Conservation (phyloP, 2,329 filamentous ascomycete genomes). For the Fusarium odoratissimum region DNA sequence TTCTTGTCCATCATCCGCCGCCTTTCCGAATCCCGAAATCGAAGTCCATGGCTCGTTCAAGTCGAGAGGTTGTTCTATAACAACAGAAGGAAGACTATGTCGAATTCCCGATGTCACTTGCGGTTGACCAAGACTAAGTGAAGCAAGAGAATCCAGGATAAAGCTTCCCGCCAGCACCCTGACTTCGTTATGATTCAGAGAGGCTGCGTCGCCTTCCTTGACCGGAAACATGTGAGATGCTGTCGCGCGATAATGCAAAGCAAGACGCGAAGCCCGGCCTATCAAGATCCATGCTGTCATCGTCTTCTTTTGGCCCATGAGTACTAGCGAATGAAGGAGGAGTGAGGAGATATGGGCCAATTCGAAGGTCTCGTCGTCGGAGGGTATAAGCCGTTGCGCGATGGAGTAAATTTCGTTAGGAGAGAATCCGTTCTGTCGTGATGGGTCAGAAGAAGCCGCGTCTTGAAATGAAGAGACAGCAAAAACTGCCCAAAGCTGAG, state of each 20-base stretch:
- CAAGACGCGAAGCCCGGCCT: slow-evolving; percentile 67
- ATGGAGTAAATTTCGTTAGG: slow-evolving; percentile 60
- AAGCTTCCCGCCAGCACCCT: slow-evolving; percentile 65
- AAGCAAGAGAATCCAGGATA: slow-evolving; percentile 69
- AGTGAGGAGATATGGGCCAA: slow-evolving; percentile 54
- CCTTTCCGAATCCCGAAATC: slow-evolving; percentile 34
- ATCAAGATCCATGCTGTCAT: slow-evolving; percentile 72
- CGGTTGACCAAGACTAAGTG: slow-evolving; percentile 59
- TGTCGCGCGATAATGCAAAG: slow-evolving; percentile 47
- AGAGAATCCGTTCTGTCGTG: slow-evolving; percentile 1
- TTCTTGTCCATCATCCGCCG: not conserved
- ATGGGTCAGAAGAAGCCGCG: slow-evolving; percentile 39
- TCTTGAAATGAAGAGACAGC: slow-evolving; percentile 69
- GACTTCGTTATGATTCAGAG: slow-evolving; percentile 25
- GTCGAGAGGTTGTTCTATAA: slow-evolving; percentile 17
- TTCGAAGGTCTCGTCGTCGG: slow-evolving; percentile 60
- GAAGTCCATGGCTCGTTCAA: slow-evolving; percentile 38
- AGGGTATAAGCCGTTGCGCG: slow-evolving; percentile 61
- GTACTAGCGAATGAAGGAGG: slow-evolving; percentile 70
- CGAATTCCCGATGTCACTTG: slow-evolving; percentile 39
- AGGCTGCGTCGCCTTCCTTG: slow-evolving; percentile 22
- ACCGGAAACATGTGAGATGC: slow-evolving; percentile 36
- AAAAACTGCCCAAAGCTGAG: slow-evolving; percentile 70
- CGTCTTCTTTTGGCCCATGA: slow-evolving; percentile 68
- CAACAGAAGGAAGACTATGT: slow-evolving; percentile 31